Percentiles rank a stretch among this genome's conserved stretches.
Evolutionary conservation across 2,329 filamentous ascomycete genomes (phyloP).

Genomic region (Colletotrichum tropicale): DNA sequence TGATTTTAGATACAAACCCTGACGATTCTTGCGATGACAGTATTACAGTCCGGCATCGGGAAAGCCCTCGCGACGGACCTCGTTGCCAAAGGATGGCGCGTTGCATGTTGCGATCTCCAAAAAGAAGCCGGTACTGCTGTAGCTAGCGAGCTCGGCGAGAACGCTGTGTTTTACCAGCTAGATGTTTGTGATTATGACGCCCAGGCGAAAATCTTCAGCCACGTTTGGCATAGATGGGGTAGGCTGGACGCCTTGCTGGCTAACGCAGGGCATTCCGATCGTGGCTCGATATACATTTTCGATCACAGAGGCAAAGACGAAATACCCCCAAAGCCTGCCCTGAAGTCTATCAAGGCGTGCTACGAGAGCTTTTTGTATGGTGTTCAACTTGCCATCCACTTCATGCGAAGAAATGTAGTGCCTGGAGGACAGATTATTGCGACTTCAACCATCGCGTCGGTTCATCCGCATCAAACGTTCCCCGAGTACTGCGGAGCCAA

Average conservation of each 20-base stretch:
- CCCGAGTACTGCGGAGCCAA: not conserved
- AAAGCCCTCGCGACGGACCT: not conserved
- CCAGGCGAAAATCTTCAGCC: not conserved
- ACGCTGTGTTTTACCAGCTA: not conserved
- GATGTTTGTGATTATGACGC: not conserved
- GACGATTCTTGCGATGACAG: accelerated
- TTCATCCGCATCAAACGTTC: not conserved
- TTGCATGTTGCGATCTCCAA: not conserved
- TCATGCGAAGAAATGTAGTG: not conserved
- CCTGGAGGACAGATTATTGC: not conserved
- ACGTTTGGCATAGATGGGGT: not conserved
- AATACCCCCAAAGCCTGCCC: not conserved
- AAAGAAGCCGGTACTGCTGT: not conserved
- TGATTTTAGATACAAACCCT: accelerated
- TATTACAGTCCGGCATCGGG: not conserved
- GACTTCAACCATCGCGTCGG: not conserved
- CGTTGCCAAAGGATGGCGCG: not conserved
- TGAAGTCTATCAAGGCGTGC: not conserved
- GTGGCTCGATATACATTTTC: not conserved
- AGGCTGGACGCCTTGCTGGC: not conserved
- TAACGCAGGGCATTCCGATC: not conserved
- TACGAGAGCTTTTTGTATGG: not conserved
- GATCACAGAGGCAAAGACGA: not conserved
- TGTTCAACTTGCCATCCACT: not conserved
- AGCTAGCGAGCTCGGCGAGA: not conserved